Conservation (phyloP, 106 monocot genomes). For the Platanthera guangdongensis region DNA sequence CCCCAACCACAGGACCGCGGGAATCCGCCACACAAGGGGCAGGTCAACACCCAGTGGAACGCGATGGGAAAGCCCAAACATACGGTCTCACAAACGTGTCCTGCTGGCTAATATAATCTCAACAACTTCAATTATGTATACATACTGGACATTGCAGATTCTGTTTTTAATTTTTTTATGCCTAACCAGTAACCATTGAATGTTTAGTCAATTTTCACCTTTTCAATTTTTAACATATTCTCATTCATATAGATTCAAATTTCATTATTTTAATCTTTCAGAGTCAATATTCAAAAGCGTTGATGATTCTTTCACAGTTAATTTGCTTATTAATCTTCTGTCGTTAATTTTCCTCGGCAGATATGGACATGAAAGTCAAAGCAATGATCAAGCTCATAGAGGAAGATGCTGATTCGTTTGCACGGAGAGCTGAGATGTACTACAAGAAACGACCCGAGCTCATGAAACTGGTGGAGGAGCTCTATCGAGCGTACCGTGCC, state of each 20-base stretch:
- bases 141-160: too few species aligned
- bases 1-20: too few species aligned
- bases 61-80: too few species aligned
- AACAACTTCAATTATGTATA: too few species aligned
- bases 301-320: not conserved
- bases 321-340: not conserved
- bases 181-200: not conserved
- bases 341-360: slow-evolving; percentile 15
- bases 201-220: not conserved
- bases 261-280: not conserved
- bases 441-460: slow-evolving; percentile 66
- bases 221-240: not conserved
- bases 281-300: not conserved
- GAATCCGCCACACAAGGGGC: too few species aligned
- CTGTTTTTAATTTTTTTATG: not conserved
- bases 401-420: slow-evolving; percentile 77
- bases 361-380: slow-evolving; percentile 63
- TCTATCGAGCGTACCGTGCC: slow-evolving; percentile 68
- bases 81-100: too few species aligned
- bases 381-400: slow-evolving; percentile 75
- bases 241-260: not conserved
- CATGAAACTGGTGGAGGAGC: slow-evolving; percentile 58
- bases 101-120: too few species aligned
- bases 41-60: too few species aligned
- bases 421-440: slow-evolving; percentile 74